Base-by-base conservation (phyloP, 2,329 filamentous ascomycete genomes). In the Clathrospora elynae region DNA sequence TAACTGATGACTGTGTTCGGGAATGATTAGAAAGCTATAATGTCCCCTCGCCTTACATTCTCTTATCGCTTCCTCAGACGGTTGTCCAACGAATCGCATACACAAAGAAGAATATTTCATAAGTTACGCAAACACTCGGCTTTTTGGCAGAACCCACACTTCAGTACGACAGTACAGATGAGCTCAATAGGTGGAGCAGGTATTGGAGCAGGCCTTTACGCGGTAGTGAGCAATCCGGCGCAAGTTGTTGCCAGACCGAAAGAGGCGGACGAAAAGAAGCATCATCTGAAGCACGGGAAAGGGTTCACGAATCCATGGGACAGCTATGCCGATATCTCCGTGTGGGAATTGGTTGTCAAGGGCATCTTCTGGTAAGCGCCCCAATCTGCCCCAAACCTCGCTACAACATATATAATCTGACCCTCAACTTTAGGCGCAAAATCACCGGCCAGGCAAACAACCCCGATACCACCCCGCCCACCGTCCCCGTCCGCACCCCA, bases 401-500 rank as follows among this genome's bases (percentile, higher is more conserved):
- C 29, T 23, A 24, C 20, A 7, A 13, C 9, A 11, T n/a, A 11
- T 6, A 34, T 19, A 23, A 9, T 35, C 25, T 19, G 31, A 1
- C 13, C 19, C 17, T n/a, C 12, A 5, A 16, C 30, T 12, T 37
- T 31, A 74, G 74, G 58, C 74, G 79, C 49, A 71, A 68, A 31
- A 33, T 83, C 6, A 71, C 65, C 2, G 81, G 82, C 17, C 69
- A 76, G 51, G 64, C 61, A 4, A 80, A 81, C 33, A 60, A 46
- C 1, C 86, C 87, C 18, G 78, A 88, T 61, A 84, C 84, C 6
- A 79, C 78, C 7, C 78, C 80, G 16, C 82, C 85, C 7, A 84
- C 84, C 0, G 82, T 93, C 8, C 73, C 81, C 2, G 81, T 92
- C 12, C 79, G 77, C 42, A 80, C 79, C 49, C 88, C 90, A 0